A percentile compares a stretch with the other conserved stretches of the same genome.
Conservation (phyloP, 805 yeast genomes). For the Candida silvatica region DNA sequence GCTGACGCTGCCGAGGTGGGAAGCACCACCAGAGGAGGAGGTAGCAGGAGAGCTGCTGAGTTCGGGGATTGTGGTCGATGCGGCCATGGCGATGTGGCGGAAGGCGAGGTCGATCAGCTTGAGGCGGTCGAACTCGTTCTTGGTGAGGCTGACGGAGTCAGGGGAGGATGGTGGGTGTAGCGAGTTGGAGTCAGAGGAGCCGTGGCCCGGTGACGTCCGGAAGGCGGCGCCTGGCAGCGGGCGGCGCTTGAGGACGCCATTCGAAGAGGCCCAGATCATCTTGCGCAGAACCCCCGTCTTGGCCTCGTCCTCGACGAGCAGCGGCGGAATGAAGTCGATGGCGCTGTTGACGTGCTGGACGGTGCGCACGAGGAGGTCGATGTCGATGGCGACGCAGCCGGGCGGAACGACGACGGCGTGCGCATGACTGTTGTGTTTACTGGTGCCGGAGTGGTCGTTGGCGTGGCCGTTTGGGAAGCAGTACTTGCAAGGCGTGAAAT, state of each 20-base stretch:
- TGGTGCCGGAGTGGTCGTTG: slow-evolving; percentile 10
- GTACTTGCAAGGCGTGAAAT: slow-evolving; percentile 41
- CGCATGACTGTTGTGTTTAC: slow-evolving; percentile 13
- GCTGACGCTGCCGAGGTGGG: slow-evolving; percentile 8
- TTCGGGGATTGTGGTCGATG: slow-evolving; percentile 24
- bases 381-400: slow-evolving; percentile 34
- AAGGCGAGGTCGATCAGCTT: slow-evolving; percentile 71
- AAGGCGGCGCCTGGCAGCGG: slow-evolving; percentile 17
- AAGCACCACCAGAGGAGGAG: not conserved
- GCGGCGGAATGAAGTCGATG: slow-evolving; percentile 50
- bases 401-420: slow-evolving; percentile 4
- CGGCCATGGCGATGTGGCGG: slow-evolving; percentile 76
- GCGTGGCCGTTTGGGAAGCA: slow-evolving; percentile 37
- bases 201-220: slow-evolving; percentile 9
- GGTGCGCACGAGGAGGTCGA: slow-evolving; percentile 35
- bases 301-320: slow-evolving; percentile 37
- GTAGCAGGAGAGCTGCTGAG: not conserved
- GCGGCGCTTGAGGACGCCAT: slow-evolving; percentile 9
- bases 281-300: slow-evolving; percentile 21
- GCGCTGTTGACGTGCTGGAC: slow-evolving; percentile 46
- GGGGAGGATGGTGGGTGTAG: not conserved
- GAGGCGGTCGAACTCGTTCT: slow-evolving; percentile 61
- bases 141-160: slow-evolving; percentile 28
- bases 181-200: not conserved
- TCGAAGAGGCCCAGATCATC: slow-evolving; percentile 8